Base-by-base conservation (phyloP, 805 yeast genomes). In the Schizosaccharomyces cryophilus region DNA sequence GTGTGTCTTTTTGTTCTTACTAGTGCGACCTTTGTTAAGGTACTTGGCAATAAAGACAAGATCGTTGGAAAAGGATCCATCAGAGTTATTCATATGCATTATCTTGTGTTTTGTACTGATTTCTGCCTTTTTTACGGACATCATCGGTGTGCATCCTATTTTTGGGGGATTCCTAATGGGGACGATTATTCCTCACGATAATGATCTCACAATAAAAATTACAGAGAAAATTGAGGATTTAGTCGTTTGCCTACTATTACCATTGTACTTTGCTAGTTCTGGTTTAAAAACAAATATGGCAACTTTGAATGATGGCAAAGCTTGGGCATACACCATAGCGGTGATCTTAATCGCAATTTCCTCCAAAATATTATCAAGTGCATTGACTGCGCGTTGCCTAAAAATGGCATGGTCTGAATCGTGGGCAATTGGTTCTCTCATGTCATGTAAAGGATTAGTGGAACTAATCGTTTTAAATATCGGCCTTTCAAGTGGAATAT, bases 391-490 rank as follows among this genome's bases (percentile, higher is more conserved):
- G 1, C 80, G 76, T 64, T 62, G 79, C 51, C 77, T 77, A 68
- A 85, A 84, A 0, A 71, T 85, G 59, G 75, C 75, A 59, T 82
- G 85, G 84, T 77, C 89, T 68, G 93, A 85, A 69, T 78, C 87
- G 1, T 69, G 81, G 42, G 75, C 89, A 1, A 90, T 84, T 47
- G 95, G 94, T 61, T 78, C 84, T 29, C 74, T 85, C 65, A 85
- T 85, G 93, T 84, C 90, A 5, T 85, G 95, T 75, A 85, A 85
- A 70, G 95, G 95, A 70, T 84, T 85, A 64, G 93, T 85, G 29
- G 94, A 85, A 70, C 82, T 85, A 68, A 89, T 85, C 54, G 93
- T 85, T 24, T 73, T 85, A n/a, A 81, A 79, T 54, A 80, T 83
- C 29, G 95, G 95, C 59, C 74, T 84, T 61, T 80, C 78, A 63